Evolutionary conservation across 345 rosid genomes (phyloP), one percentile per base, ranked within the genome.

Genomic region (Dovyalis caffra): DNA sequence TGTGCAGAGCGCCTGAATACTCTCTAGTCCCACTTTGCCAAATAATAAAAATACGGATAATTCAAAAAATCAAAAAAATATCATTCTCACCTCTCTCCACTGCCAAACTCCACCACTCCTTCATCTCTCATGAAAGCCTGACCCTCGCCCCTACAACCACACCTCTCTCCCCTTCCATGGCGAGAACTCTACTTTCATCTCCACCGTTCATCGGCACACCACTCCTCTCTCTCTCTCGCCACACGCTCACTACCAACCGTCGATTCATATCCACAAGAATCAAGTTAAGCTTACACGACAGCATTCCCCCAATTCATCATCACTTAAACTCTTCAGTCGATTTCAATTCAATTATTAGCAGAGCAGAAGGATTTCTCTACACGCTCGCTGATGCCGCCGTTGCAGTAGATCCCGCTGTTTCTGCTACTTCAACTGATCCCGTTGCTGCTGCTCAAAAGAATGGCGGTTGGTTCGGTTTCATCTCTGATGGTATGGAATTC

Each of bases 401-500:
- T 25, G 86, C 88, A 0, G 86, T 73, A 49, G 95, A 88, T 76
- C 76, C 95, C 3, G 84, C 81, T 68, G 85, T 82, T 10, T 35
- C 90, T 29, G 69, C 51, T 77, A 12, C 51, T 23, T 16, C 95
- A 1, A 66, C 87, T 61, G 97, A 89, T 60, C 79, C 81, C 6
- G 82, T 84, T 31, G 85, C 75, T 14, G 80, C 85, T 34, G 85
- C 76, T 14, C 96, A 89, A 80, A 95, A 91, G 87, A 90, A 62
- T 72, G 94, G 97, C 10, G 94, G 98, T 8, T 95, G 98, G 98
- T 93, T 95, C 74, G 94, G 94, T 10, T 93, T 93, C 53, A 91
- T 95, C 80, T 86, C 99, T 10, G 96, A 95, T 18, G 81, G 80
- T 20, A 93, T 93, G 99, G 99, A 95, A 74, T 66, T 87, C 65